Percentiles rank a stretch among this genome's conserved stretches.
Conservation (phyloP, 1,284 basidiomycete genomes). For the Pseudozyma tsukubaensis region DNA sequence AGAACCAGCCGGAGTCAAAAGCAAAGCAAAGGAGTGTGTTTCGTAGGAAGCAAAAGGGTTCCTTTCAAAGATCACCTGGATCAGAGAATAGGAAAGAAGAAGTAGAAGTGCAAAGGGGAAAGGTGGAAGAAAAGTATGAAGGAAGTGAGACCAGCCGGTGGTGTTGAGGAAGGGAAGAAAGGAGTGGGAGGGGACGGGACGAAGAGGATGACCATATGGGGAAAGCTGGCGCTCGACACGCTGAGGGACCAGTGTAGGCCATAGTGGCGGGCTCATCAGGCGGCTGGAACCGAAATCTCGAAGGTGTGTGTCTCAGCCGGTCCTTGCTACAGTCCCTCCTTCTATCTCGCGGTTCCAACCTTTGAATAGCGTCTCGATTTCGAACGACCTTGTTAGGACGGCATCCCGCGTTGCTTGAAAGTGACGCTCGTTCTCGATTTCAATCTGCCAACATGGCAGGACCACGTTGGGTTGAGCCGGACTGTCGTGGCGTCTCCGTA, state of each 20-base stretch:
- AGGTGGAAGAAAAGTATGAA: conserved; percentile 10
- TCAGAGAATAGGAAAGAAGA: conserved; percentile 5
- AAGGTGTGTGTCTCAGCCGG: conserved; percentile 3
- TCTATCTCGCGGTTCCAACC: no score
- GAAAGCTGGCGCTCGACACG: neutral
- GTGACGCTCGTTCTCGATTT: no score
- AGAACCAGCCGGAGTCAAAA: conserved; percentile 9
- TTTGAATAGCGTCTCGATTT: no score
- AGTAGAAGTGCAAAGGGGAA: conserved; percentile 17
- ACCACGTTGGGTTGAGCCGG: conserved; percentile 25
- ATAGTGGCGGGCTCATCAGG: neutral
- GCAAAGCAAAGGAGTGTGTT: neutral
- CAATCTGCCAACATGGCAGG: no score
- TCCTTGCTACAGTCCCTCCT: no score
- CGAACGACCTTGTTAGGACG: no score
- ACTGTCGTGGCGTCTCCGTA: neutral
- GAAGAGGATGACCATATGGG: conserved; percentile 10
- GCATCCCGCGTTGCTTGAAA: no score
- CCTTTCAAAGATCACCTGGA: conserved; percentile 34
- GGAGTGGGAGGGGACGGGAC: conserved; percentile 4
- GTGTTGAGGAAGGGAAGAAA: conserved; percentile 38
- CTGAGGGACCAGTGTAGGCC: neutral
- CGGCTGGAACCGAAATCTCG: neutral
- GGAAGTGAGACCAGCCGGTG: conserved; percentile 44
- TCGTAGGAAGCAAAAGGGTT: neutral